These are phyloP conservation scores for Globisporangium camurandrum DNA, from an alignment of 352 stramenopile species.

Conservation along the genomic window DNA sequence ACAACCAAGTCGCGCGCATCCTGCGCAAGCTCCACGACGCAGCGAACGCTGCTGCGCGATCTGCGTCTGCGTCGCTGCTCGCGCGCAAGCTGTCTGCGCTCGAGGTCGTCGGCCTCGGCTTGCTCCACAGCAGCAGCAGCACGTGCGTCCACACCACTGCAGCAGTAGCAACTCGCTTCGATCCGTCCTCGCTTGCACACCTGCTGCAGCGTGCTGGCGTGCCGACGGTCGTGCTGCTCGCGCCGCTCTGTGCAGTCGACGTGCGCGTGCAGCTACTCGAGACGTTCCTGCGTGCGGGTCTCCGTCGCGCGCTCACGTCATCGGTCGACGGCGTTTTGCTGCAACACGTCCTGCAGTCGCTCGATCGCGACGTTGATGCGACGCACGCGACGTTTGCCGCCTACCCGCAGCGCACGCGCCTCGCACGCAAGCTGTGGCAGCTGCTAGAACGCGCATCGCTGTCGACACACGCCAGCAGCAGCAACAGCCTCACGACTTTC, in stretches of 20 bases:
- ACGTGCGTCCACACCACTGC: too few relatives aligned
- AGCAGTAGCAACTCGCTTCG: not conserved
- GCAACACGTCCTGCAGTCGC: conserved; percentile 22
- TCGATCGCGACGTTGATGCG: conserved; percentile 7
- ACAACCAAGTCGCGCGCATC: conserved; percentile 18
- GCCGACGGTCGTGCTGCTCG: conserved; percentile 8
- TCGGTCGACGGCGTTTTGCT: conserved; percentile 24
- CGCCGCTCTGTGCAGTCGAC: conserved; percentile 5
- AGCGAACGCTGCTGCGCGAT: not conserved
- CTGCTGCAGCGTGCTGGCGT: conserved; percentile 8
- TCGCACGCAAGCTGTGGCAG: conserved; percentile 32
- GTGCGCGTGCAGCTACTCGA: conserved; percentile 12
- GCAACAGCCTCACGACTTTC: conserved; percentile 11
- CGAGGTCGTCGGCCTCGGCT: conserved; percentile 12
- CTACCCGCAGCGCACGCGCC: conserved; percentile 29
- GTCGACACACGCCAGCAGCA: not conserved
- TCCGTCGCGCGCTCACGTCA: not conserved
- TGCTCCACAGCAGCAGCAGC: conserved; percentile 8
- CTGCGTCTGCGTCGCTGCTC: conserved; percentile 4
- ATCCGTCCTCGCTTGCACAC: not conserved
- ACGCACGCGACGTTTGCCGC: conserved; percentile 15
- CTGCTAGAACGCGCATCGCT: conserved; percentile 16
- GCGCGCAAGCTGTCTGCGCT: conserved; percentile 25
- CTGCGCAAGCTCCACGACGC: conserved; percentile 29
- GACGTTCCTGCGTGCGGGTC: conserved; percentile 4